Base-by-base conservation (phyloP, 2,329 filamentous ascomycete genomes). In the Cylindrodendrum hubeiense region DNA sequence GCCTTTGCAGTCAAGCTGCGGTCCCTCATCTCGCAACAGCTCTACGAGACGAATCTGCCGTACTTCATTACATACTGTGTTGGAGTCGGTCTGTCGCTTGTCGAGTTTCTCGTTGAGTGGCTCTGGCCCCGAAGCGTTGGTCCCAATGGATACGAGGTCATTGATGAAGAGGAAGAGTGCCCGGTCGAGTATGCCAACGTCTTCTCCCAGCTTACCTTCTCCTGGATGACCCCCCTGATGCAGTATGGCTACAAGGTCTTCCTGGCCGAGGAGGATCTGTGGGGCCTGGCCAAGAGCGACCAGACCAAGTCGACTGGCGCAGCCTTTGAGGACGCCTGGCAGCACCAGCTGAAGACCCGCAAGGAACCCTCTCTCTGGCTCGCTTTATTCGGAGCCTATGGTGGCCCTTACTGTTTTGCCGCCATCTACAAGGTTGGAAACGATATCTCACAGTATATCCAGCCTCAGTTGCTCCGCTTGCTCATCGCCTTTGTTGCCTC, bases 191-290 rank as follows among this genome's bases (percentile, higher is more conserved):
- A 97, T 78, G 95, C 96, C 13, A 94, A 95, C 65, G 86, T 98
- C 56, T 99, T 99, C 81, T 97, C 95, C 4, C 89, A 93, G 54
- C 86, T 99, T 49, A 97, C 95, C 0, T 99, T 99, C 79, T 91
- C 92, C 59, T 99, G 96, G 96, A 98, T 99, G 95, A 98, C 96
- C 0, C 95, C 96, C 0, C 83, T 99, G 88, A 99, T 99, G 96
- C 94, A 90, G 76, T 91, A 91, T 76, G 96, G 96, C 1, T 98
- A 99, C 83, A 93, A 92, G 76, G 89, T 95, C 64, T 99, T 90
- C 78, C 85, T 99, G 67, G 97, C 94, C 1, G 94, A 98, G 78
- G 93, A 98, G 68, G 95, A 99, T 79, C 86, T 99, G 24, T 99
- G 97, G 97, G 95, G 94, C 66, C 84, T 99, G 63, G 89, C 94